phyloP scores from a whole-genome alignment of 1,284 basidiomycete species.

The Fistulinella cinereoalba region DNA sequence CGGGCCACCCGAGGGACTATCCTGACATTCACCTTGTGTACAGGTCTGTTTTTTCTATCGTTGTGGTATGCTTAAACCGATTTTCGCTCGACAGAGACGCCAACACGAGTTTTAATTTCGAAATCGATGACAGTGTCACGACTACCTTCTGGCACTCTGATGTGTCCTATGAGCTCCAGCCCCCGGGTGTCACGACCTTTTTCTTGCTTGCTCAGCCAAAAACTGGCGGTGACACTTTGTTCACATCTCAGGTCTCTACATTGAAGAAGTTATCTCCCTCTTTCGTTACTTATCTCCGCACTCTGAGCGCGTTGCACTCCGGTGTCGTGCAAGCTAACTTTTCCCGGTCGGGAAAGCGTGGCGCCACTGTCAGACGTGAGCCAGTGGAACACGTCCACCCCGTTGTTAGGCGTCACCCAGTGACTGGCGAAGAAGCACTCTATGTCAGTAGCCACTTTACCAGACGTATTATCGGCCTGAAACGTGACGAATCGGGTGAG shows the following conservation, averaged over 20 bases:
- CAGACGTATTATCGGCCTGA: constrained; percentile 72
- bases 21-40: constrained; percentile 81
- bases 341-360: constrained; percentile 65
- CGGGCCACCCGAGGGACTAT: constrained; percentile 66
- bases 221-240: constrained; percentile 80
- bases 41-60: constrained; percentile 39
- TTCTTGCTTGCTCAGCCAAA: constrained; percentile 75
- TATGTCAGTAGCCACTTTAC: constrained; percentile 83
- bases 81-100: constrained; percentile 50
- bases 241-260: constrained; percentile 67
- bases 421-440: constrained; percentile 78
- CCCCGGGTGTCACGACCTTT: constrained; percentile 81
- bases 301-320: constrained; percentile 73
- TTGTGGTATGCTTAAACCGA: constrained; percentile 1
- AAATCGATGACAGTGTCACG: constrained; percentile 61
- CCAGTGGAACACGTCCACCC: constrained; percentile 76
- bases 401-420: constrained; percentile 69
- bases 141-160: constrained; percentile 77
- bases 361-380: constrained; percentile 69
- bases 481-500: constrained; percentile 75
- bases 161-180: constrained; percentile 83
- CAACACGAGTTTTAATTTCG: constrained; percentile 69
- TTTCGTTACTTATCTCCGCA: constrained; percentile 72
- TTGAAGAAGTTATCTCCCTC: constrained; percentile 68
- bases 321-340: constrained; percentile 73